A percentile compares a stretch with the other conserved stretches of the same genome.
Evolutionary conservation across 768 basidiomycete species (phyloP).

Genomic region (Rhizopogon salebrosus): DNA sequence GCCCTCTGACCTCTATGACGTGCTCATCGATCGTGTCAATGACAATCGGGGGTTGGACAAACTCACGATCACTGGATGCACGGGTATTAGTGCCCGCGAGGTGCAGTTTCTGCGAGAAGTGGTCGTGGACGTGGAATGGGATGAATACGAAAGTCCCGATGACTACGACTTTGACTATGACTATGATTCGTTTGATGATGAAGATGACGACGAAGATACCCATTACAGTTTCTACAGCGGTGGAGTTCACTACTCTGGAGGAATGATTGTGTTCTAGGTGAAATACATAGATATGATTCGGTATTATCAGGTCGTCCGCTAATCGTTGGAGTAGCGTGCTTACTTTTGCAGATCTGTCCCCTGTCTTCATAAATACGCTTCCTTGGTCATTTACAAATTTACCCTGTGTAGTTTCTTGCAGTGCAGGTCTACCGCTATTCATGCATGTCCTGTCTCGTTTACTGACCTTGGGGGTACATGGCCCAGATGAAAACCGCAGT

Average conservation of each 20-base stretch:
- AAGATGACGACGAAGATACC: not conserved
- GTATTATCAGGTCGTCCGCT: not conserved
- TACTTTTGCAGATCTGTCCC: not conserved
- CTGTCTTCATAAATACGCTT: not conserved
- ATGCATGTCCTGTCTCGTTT: no score
- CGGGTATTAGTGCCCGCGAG: not conserved
- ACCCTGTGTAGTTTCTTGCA: no score
- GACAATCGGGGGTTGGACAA: not conserved
- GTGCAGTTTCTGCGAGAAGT: conserved; percentile 1
- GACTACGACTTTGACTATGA: not conserved
- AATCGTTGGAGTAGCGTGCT: not conserved
- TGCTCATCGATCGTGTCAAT: conserved; percentile 3
- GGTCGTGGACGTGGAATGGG: not conserved
- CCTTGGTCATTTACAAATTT: not conserved
- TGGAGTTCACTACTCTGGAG: not conserved
- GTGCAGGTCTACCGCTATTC: no score
- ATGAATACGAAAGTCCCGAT: not conserved
- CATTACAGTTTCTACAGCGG: not conserved
- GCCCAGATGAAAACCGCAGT: no score
- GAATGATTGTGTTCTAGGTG: not conserved
- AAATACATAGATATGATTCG: not conserved
- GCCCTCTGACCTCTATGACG: not conserved
- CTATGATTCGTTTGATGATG: not conserved
- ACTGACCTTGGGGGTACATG: no score
- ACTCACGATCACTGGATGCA: not conserved